Base-by-base conservation (phyloP, 192 early-diverging fungal species). In the Linnemannia schmuckeri region DNA sequence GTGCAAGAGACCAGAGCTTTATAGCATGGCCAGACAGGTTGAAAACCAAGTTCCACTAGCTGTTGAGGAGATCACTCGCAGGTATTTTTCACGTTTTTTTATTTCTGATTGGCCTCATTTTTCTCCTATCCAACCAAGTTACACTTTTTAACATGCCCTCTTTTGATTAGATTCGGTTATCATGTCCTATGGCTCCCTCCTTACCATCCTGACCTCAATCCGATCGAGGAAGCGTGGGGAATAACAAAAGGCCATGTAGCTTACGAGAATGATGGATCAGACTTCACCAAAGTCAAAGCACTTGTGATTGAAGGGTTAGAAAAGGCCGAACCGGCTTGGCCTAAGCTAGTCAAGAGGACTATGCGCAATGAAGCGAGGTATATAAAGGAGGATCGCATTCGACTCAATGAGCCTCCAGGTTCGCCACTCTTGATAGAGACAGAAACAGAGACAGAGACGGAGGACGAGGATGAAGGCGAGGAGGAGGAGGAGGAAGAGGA, bases 221-320 rank as follows among this genome's bases (percentile, higher is more conserved):
- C 66, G 0, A 81, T 75, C 52, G 79, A 81, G 46, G 79, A 81
- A 55, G 73, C 79, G 40, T 81, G 79, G 79, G 63, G 79, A 52
- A 74, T 75, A 9, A 37, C 57, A 3, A 81, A 81, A 33, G 63
- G 79, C 10, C 47, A 81, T 54, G 79, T 81, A 42, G 18, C 79
- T 1, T 49, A 57, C 6, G 52, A 76, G 41, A 76, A 82, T 47
- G 44, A 69, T 49, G 79, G 79, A 27, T 74, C 70, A 4, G 52
- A 54, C 70, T 73, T 72, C 41, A 18, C 9, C 55, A n/a, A 44
- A 40, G 63, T 77, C 38, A 68, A 41, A 44, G 24, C 8, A 24
- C 41, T 68, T 24, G 4, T 77, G 1, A 24, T 44, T 2, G 76
- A 77, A 33, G 76, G 76, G 42, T 46, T 77, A 1, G 33, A n/a